These are phyloP conservation scores for Podosphaera fusca DNA, from an alignment of 2,329 filamentous ascomycete genomes.

Conservation along the genomic window DNA sequence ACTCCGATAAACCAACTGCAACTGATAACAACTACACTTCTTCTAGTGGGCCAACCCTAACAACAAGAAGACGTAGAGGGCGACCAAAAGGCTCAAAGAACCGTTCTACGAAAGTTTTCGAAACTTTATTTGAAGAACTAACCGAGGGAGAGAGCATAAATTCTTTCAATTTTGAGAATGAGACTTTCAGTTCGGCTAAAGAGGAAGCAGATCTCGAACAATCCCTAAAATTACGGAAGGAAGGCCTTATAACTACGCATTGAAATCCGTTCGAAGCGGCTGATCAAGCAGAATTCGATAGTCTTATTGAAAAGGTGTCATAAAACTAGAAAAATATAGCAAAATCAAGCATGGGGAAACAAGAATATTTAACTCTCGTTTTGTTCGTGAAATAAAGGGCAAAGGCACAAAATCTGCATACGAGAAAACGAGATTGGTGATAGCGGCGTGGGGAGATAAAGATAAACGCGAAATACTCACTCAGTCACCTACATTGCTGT, in stretches of 20 bases:
- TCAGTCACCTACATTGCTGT: slow-evolving; percentile 2
- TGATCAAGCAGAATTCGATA: background rate
- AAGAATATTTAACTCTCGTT: background rate
- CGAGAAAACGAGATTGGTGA: background rate
- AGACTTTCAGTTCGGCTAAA: background rate
- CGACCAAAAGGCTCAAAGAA: background rate
- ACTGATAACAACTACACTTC: background rate
- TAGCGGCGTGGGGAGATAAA: slow-evolving; percentile 2
- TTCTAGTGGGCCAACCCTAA: background rate
- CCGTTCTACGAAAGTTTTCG: background rate
- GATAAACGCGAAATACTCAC: slow-evolving; percentile 3
- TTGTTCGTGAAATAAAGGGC: background rate
- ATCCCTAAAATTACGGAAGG: too few relatives aligned
- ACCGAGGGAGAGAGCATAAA: background rate
- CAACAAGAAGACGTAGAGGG: background rate
- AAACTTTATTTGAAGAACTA: background rate
- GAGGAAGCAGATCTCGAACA: too few relatives aligned
- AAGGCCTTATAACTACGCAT: background rate
- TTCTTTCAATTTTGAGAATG: background rate
- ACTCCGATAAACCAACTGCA: background rate
- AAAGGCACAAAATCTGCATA: background rate
- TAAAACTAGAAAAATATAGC: background rate
- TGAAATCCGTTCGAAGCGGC: background rate
- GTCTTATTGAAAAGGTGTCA: background rate
- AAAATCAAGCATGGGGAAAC: background rate